Conservation (phyloP, 176 grass and related monocot species). For the Dendrocalamus sinicus region DNA sequence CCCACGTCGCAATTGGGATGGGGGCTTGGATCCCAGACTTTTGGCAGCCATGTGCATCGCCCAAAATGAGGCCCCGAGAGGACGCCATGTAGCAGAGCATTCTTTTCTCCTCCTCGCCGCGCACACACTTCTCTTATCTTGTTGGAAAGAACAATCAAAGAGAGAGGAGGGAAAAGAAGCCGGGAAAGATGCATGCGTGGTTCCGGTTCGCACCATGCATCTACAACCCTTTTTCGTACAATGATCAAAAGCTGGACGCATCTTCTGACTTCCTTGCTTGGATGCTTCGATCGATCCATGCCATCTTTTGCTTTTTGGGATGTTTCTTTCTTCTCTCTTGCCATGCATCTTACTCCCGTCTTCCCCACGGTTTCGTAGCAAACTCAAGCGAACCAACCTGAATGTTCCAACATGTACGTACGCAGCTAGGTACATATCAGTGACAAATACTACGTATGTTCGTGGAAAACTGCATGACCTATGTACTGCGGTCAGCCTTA, state of each 20-base stretch:
- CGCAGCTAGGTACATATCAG: too few species aligned
- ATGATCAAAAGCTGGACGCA: slow-evolving; percentile 16
- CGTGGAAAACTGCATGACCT: not conserved
- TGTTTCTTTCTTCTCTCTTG: not conserved
- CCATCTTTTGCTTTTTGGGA: not conserved
- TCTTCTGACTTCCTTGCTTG: slow-evolving; percentile 20
- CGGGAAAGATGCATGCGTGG: not conserved
- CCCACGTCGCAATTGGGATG: not conserved
- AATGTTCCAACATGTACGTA: not conserved
- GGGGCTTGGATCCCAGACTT: not conserved
- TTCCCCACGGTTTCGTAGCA: not conserved
- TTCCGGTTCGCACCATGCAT: not conserved
- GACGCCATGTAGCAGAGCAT: not conserved
- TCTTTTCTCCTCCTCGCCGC: not conserved
- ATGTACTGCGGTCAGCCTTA: too few species aligned
- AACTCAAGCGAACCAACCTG: not conserved
- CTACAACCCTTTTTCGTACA: not conserved
- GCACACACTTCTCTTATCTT: slow-evolving; percentile 2
- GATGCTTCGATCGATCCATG: not conserved
- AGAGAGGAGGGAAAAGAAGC: not conserved
- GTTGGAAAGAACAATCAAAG: slow-evolving; percentile 7
- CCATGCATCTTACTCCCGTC: not conserved
- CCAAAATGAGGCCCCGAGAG: not conserved
- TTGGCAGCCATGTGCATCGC: not conserved
- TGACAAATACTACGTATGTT: not conserved